A percentile compares a stretch with the other conserved stretches of the same genome.
phyloP scores from a whole-genome alignment of 2,329 filamentous ascomycete genomes.

The Colletotrichum orchidophilum region DNA sequence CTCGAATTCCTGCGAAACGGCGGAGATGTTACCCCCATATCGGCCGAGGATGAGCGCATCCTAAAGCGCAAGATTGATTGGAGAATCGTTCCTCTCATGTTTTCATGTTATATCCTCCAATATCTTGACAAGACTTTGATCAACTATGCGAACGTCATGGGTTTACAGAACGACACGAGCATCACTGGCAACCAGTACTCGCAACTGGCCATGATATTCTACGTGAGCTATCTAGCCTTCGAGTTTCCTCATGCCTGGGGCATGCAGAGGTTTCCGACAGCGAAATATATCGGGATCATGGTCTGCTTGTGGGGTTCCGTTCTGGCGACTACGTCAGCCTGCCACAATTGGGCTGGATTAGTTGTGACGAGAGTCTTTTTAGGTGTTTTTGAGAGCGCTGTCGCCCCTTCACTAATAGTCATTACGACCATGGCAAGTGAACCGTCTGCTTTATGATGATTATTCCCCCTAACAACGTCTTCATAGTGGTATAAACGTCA shows the following conservation, averaged over 20 bases:
- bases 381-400: conserved; percentile 37
- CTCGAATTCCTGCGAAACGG: conserved; percentile 6
- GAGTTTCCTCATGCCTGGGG: conserved; percentile 66
- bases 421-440: conserved; percentile 50
- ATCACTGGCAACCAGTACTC: conserved; percentile 66
- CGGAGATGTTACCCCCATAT: conserved; percentile 3
- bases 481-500: conserved; percentile 52
- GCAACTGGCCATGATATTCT: conserved; percentile 63
- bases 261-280: conserved; percentile 54
- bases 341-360: conserved; percentile 32
- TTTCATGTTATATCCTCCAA: conserved; percentile 26
- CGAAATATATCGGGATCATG: conserved; percentile 25
- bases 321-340: conserved; percentile 43
- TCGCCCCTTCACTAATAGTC: conserved; percentile 56
- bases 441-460: too few relatives aligned
- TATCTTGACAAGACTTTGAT: conserved; percentile 30
- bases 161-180: conserved; percentile 57
- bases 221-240: conserved; percentile 69
- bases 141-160: conserved; percentile 63
- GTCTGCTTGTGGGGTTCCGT: conserved; percentile 55
- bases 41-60: conserved; percentile 3
- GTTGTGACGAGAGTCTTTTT: conserved; percentile 36
- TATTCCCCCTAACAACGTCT: background rate
- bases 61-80: conserved; percentile 35
- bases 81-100: conserved; percentile 36